phyloP scores from a whole-genome alignment of 192 early-diverging fungal species.

The Chytriomyces sp. region DNA sequence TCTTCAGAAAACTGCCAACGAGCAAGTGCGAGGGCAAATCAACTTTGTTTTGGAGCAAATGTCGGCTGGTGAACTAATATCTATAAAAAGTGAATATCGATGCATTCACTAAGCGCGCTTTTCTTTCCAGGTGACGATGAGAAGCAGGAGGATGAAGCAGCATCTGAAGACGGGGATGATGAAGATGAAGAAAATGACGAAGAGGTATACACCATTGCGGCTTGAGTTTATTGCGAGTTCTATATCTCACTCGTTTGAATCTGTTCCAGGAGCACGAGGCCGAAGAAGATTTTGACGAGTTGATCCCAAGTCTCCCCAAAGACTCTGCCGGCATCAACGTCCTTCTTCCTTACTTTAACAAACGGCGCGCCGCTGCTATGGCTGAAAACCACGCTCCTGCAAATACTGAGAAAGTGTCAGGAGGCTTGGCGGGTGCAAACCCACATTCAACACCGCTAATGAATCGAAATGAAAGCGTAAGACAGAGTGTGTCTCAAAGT shows the following conservation, averaged over 20 bases:
- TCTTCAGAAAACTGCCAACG: conserved; percentile 37
- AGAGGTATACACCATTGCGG: conserved; percentile 34
- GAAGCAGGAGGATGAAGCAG: conserved; percentile 30
- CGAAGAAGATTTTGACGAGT: conserved; percentile 33
- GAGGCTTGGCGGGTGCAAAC: conserved; percentile 6
- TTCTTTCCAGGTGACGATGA: conserved; percentile 14
- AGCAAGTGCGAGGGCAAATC: conserved; percentile 51
- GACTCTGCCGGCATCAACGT: conserved; percentile 21
- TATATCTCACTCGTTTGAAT: background rate
- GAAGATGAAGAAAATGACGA: conserved; percentile 52
- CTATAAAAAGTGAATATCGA: background rate
- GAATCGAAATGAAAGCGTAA: background rate
- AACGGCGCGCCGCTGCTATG: background rate
- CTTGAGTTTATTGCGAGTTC: conserved; percentile 6
- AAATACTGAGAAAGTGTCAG: background rate
- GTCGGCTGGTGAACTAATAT: conserved; percentile 13
- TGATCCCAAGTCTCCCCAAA: background rate
- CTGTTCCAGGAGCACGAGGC: conserved; percentile 28
- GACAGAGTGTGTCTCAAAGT: background rate
- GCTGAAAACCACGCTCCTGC: background rate
- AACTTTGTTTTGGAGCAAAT: conserved; percentile 55
- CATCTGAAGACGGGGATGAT: conserved; percentile 54
- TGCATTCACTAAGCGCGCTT: background rate
- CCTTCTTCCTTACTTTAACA: background rate
- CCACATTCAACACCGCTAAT: background rate